Conservation (phyloP, 306 rosid genomes). For the Prunus mongolica region DNA sequence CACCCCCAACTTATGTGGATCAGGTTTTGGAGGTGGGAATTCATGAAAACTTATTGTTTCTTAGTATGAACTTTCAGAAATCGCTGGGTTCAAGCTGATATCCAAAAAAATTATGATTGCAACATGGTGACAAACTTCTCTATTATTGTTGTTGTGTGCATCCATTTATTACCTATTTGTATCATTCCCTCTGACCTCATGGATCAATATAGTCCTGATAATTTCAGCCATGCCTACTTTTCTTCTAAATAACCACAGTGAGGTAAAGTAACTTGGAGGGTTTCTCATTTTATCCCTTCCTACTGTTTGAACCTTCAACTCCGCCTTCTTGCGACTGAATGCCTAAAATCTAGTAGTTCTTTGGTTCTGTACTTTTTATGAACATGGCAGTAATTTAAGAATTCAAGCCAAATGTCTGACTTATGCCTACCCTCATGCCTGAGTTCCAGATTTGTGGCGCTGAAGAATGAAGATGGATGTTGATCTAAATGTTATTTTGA, state of each 20-base stretch:
- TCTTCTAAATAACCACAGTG: background rate
- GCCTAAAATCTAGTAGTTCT: background rate
- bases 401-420: background rate
- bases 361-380: background rate
- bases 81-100: background rate
- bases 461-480: background rate
- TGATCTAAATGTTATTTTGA: background rate
- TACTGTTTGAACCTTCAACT: background rate
- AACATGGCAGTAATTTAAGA: background rate
- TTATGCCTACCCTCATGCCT: background rate
- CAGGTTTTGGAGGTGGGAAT: constrained; percentile 60
- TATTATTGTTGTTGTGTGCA: background rate
- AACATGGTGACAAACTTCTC: background rate
- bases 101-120: background rate
- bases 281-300: background rate
- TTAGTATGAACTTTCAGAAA: constrained; percentile 1
- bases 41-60: background rate
- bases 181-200: background rate
- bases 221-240: background rate
- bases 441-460: background rate
- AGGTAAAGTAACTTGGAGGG: background rate
- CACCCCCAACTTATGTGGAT: constrained; percentile 51
- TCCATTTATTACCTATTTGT: background rate
- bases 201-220: background rate
- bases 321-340: background rate